Conservation (phyloP, 1,284 basidiomycete genomes). For the Sparassis latifolia region DNA sequence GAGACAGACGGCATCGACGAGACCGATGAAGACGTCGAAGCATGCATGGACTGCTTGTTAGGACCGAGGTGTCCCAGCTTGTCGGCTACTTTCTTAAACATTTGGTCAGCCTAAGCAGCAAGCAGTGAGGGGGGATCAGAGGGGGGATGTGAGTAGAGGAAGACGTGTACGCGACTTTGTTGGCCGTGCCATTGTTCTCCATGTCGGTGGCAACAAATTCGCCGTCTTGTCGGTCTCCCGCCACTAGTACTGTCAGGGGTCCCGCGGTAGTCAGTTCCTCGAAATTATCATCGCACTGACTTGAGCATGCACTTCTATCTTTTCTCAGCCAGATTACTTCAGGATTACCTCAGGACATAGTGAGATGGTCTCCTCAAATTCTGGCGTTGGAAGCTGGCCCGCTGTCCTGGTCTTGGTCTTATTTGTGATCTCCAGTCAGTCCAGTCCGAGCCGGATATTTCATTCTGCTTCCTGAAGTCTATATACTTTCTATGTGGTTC, state of each 20-base stretch:
- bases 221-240: too few relatives aligned
- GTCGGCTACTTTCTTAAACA: conserved; percentile 40
- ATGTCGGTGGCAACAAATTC: not conserved
- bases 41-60: conserved; percentile 13
- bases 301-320: too few relatives aligned
- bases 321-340: too few relatives aligned
- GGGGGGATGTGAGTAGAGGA: not conserved
- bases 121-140: not conserved
- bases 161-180: not conserved
- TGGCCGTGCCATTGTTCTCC: not conserved
- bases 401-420: conserved; percentile 62
- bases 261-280: too few relatives aligned
- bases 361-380: too few relatives aligned
- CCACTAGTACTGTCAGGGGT: too few relatives aligned
- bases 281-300: too few relatives aligned
- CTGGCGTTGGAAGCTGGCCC: conserved; percentile 3
- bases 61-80: conserved; percentile 29
- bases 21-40: conserved; percentile 17
- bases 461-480: too few relatives aligned
- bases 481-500: not conserved
- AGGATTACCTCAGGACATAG: too few relatives aligned
- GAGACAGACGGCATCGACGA: conserved; percentile 13
- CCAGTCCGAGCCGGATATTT: not conserved
- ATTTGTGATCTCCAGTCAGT: conserved; percentile 70
- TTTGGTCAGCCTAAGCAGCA: conserved; percentile 8